phyloP scores from a whole-genome alignment of 306 rosid species.

The Cicer pinnatifidum region DNA sequence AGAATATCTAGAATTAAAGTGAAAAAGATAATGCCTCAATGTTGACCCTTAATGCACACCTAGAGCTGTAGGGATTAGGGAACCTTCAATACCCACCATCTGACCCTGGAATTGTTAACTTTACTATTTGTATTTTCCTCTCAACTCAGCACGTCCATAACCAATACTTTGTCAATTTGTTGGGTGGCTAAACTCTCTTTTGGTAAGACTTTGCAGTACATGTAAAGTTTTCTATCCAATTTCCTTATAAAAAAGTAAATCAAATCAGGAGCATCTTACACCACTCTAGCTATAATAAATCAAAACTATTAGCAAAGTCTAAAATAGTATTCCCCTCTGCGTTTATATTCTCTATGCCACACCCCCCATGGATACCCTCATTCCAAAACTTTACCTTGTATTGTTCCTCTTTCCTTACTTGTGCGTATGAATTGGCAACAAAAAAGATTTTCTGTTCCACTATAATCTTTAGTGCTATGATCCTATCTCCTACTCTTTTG shows the following conservation, averaged over 20 bases:
- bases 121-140: background rate
- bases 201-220: background rate
- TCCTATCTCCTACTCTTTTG: background rate
- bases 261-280: background rate
- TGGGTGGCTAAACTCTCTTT: background rate
- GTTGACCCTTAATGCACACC: background rate
- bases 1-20: background rate
- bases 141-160: background rate
- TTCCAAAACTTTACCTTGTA: background rate
- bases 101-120: background rate
- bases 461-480: background rate
- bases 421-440: background rate
- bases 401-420: background rate
- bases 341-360: background rate
- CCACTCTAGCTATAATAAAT: too few relatives aligned
- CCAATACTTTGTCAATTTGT: background rate
- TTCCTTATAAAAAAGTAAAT: background rate
- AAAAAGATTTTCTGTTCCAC: background rate
- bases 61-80: background rate
- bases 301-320: background rate
- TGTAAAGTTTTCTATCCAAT: background rate
- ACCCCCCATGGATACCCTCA: background rate
- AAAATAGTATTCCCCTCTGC: background rate
- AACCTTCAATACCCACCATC: background rate
- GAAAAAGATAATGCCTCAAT: background rate